Evolutionary conservation across 176 grass and related monocot genomes (phyloP).

Genomic region (Eleusine indica): DNA sequence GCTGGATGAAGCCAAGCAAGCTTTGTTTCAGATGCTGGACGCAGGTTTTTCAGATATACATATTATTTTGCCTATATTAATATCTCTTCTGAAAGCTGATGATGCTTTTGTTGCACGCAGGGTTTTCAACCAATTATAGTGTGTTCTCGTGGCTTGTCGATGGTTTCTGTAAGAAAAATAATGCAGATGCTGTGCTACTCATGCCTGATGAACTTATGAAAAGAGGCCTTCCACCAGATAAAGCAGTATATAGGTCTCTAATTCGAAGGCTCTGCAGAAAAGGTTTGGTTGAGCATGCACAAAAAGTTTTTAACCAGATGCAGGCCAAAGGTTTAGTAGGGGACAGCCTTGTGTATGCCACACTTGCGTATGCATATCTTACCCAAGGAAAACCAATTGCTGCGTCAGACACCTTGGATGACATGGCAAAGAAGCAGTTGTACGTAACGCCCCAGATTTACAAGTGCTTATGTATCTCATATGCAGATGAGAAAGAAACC

Average conservation of each 20-base stretch:
- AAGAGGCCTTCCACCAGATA: conserved; percentile 65
- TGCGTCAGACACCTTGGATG: conserved; percentile 51
- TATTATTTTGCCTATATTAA: neutral
- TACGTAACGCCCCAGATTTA: conserved; percentile 63
- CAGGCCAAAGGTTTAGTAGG: conserved; percentile 56
- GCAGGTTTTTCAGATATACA: conserved; percentile 49
- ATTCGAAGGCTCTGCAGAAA: conserved; percentile 85
- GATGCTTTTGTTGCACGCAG: conserved; percentile 36
- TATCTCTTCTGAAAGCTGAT: neutral
- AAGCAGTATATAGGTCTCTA: conserved; percentile 74
- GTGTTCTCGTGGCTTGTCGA: conserved; percentile 85
- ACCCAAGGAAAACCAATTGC: conserved; percentile 45
- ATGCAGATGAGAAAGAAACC: conserved; percentile 57
- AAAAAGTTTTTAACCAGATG: conserved; percentile 64
- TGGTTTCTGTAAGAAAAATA: conserved; percentile 66
- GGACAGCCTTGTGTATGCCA: conserved; percentile 67
- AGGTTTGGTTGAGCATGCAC: conserved; percentile 64
- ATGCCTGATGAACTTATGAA: conserved; percentile 72
- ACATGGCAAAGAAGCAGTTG: conserved; percentile 66
- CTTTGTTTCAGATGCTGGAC: conserved; percentile 78
- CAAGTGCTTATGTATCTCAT: conserved; percentile 60
- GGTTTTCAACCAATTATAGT: conserved; percentile 69
- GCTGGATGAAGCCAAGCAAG: conserved; percentile 73
- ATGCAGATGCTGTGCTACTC: conserved; percentile 59
- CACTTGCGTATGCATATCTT: conserved; percentile 72